phyloP scores from a whole-genome alignment of 2,329 filamentous ascomycete species.

The Scedosporium dehoogii region DNA sequence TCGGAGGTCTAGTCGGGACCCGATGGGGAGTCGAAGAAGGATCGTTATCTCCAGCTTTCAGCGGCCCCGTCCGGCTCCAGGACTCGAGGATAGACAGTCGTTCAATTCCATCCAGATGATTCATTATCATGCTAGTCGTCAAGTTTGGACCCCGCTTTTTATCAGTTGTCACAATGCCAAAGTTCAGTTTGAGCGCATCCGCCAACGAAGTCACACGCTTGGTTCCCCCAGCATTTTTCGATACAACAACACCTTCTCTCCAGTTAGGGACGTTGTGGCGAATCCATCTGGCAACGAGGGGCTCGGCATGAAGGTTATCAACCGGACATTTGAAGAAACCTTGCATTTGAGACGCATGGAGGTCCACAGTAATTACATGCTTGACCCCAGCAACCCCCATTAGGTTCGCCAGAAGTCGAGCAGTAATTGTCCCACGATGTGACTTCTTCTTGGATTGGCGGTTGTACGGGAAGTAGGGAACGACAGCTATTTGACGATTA shows the following conservation, averaged over 20 bases:
- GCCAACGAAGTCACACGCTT: conserved; percentile 94
- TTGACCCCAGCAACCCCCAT: conserved; percentile 89
- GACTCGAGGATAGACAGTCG: conserved; percentile 31
- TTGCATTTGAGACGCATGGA: conserved; percentile 98
- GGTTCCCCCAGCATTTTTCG: conserved; percentile 94
- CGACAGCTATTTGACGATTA: conserved; percentile 49
- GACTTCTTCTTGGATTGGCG: conserved; percentile 99
- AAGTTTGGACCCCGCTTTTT: conserved; percentile 55
- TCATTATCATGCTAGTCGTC: conserved; percentile 69
- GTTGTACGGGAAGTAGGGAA: conserved; percentile 97
- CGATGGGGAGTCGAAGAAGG: conserved; percentile 4
- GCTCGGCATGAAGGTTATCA: conserved; percentile 94
- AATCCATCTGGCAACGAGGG: conserved; percentile 92
- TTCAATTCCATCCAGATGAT: conserved; percentile 52
- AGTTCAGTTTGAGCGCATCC: conserved; percentile 93
- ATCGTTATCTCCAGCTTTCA: background rate
- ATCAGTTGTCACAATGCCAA: conserved; percentile 90
- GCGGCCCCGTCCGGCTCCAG: background rate
- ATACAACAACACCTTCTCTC: conserved; percentile 89
- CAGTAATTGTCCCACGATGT: conserved; percentile 90
- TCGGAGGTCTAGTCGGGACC: conserved; percentile 15
- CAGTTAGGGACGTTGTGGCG: conserved; percentile 77
- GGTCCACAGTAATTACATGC: conserved; percentile 94
- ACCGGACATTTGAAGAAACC: conserved; percentile 98
- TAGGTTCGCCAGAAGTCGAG: conserved; percentile 92